These are phyloP conservation scores for Paecilomyces sp. DNA, from an alignment of 2,329 filamentous ascomycete species.

Conservation along the genomic window DNA sequence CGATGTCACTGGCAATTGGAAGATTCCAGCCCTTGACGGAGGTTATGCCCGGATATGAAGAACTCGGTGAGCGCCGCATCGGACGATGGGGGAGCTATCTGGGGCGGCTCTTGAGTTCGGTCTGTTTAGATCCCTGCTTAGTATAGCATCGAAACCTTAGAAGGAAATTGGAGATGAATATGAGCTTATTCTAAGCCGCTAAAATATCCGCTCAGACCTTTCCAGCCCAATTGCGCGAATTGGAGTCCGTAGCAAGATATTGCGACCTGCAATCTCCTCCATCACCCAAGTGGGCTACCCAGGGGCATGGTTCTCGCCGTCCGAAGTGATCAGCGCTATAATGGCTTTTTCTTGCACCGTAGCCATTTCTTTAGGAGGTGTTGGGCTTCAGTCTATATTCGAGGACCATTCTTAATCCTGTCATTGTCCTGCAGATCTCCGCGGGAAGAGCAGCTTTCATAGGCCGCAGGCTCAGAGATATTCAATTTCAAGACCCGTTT, in stretches of 20 bases:
- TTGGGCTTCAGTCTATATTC: background rate
- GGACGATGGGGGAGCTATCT: background rate
- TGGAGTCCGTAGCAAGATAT: background rate
- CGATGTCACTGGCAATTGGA: background rate
- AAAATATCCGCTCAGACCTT: background rate
- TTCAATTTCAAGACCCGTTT: background rate
- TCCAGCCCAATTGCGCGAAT: background rate
- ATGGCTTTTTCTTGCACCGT: background rate
- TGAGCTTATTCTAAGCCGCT: background rate
- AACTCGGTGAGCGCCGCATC: background rate
- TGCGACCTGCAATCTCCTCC: background rate
- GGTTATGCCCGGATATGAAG: background rate
- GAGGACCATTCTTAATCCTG: background rate
- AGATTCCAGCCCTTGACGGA: background rate
- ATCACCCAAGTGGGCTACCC: background rate
- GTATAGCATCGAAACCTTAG: background rate
- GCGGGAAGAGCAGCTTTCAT: background rate
- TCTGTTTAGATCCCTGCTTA: background rate
- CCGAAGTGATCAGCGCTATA: background rate
- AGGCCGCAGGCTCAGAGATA: background rate
- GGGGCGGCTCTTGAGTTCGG: background rate
- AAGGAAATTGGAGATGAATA: background rate
- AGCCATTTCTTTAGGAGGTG: background rate
- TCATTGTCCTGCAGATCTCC: background rate
- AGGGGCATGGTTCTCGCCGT: background rate